Evolutionary conservation across 345 rosid species (phyloP).

Genomic region (Salix suchowensis): DNA sequence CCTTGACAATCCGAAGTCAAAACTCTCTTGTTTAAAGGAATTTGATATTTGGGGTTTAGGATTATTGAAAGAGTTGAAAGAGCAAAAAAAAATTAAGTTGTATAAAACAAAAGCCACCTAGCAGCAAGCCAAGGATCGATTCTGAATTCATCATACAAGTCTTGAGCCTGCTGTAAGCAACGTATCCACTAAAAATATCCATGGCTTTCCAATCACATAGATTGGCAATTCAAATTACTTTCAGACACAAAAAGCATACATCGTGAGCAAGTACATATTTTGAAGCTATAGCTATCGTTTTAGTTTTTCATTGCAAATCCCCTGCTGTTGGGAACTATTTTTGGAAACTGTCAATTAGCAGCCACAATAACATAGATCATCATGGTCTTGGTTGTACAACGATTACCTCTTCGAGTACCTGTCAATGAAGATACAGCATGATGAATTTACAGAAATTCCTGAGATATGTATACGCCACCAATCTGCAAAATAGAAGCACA

Average conservation of each 20-base stretch:
- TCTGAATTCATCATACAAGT: constrained; percentile 81
- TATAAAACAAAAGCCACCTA: neutral
- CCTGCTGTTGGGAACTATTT: neutral
- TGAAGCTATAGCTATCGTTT: neutral
- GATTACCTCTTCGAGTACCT: too few species aligned
- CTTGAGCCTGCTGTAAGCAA: constrained; percentile 63
- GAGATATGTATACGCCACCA: neutral
- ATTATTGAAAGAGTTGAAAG: too few species aligned
- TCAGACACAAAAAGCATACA: neutral
- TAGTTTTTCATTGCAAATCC: neutral
- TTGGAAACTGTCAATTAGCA: neutral
- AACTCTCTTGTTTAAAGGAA: too few species aligned
- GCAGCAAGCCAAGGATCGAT: constrained; percentile 51
- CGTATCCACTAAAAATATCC: constrained; percentile 90
- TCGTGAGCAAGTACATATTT: neutral
- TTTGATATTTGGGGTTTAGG: neutral
- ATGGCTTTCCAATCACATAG: constrained; percentile 81
- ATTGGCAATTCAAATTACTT: neutral
- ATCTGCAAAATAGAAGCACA: neutral
- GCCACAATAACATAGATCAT: neutral
- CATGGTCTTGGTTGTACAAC: too few species aligned
- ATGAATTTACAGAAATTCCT: neutral
- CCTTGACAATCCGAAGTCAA: too few species aligned
- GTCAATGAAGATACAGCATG: too few species aligned
- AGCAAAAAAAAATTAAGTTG: neutral